Conservation (phyloP, 768 basidiomycete genomes). For the Gymnopilus junonius region DNA sequence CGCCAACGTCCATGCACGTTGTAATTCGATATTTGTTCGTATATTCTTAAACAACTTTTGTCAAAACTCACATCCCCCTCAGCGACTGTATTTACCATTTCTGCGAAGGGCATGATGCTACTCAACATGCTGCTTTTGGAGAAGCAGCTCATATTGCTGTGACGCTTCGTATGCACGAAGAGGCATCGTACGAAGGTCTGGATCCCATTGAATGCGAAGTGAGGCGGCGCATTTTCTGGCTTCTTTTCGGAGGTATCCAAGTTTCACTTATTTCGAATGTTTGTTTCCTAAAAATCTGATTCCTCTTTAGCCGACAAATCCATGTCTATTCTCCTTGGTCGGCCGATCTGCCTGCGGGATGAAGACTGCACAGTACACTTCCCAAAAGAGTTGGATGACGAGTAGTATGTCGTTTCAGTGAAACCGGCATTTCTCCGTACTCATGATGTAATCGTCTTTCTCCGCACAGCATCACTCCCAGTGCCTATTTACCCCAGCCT, state of each 20-base stretch:
- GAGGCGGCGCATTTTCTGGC: conserved; percentile 86
- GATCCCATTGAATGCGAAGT: conserved; percentile 90
- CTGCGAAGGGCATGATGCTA: conserved; percentile 86
- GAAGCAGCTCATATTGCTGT: conserved; percentile 86
- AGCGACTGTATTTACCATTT: conserved; percentile 89
- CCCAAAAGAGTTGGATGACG: conserved; percentile 87
- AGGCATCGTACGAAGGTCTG: conserved; percentile 78
- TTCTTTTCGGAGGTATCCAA: conserved; percentile 81
- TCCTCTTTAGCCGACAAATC: conserved; percentile 77
- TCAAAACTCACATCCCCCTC: conserved; percentile 11
- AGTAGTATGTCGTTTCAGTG: conserved; percentile 61
- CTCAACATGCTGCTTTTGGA: conserved; percentile 86
- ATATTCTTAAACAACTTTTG: conserved; percentile 18
- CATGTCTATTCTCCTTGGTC: conserved; percentile 82
- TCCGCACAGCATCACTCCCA: conserved; percentile 73
- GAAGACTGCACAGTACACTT: conserved; percentile 92
- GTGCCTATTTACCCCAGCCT: conserved; percentile 85
- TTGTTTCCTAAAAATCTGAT: conserved; percentile 1
- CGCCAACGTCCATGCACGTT: conserved; percentile 82
- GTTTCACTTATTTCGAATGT: conserved; percentile 1
- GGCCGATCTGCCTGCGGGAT: conserved; percentile 85
- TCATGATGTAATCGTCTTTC: conserved; percentile 24
- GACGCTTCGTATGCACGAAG: conserved; percentile 85
- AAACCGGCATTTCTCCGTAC: conserved; percentile 35
- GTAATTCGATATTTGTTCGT: conserved; percentile 85